phyloP scores from a whole-genome alignment of 352 stramenopile genomes.

The Lagenidium sp. region DNA sequence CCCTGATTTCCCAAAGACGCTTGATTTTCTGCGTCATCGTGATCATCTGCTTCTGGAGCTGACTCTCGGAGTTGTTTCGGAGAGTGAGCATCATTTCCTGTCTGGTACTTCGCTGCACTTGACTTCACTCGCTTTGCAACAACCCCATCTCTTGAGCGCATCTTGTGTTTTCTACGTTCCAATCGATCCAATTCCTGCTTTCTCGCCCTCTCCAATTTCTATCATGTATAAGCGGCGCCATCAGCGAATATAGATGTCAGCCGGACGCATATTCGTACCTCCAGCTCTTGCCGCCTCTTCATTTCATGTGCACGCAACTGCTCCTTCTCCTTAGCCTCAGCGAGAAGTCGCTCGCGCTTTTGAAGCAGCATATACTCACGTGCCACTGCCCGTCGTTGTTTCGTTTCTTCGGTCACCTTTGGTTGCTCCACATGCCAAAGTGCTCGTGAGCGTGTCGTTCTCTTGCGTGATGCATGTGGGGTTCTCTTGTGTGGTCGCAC shows the following conservation, averaged over 20 bases:
- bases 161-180: slow-evolving; percentile 10
- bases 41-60: no score
- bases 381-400: slow-evolving; percentile 38
- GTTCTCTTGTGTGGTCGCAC: neutral
- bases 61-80: neutral
- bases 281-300: slow-evolving; percentile 31
- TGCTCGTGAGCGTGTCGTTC: no score
- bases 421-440: slow-evolving; percentile 1
- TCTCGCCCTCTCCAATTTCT: slow-evolving; percentile 18
- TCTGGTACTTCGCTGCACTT: neutral
- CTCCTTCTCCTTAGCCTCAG: slow-evolving; percentile 24
- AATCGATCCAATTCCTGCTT: slow-evolving; percentile 10
- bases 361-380: slow-evolving; percentile 65
- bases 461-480: neutral
- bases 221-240: neutral
- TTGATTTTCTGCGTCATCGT: neutral
- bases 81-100: neutral
- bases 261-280: slow-evolving; percentile 18
- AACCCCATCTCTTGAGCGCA: slow-evolving; percentile 1
- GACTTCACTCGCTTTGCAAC: no score
- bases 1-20: neutral
- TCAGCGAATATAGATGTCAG: neutral
- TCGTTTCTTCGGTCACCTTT: neutral
- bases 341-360: slow-evolving; percentile 30
- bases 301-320: slow-evolving; percentile 16